Base-by-base conservation (phyloP, 2,329 filamentous ascomycete genomes). In the Colletotrichum orchidophilum region DNA sequence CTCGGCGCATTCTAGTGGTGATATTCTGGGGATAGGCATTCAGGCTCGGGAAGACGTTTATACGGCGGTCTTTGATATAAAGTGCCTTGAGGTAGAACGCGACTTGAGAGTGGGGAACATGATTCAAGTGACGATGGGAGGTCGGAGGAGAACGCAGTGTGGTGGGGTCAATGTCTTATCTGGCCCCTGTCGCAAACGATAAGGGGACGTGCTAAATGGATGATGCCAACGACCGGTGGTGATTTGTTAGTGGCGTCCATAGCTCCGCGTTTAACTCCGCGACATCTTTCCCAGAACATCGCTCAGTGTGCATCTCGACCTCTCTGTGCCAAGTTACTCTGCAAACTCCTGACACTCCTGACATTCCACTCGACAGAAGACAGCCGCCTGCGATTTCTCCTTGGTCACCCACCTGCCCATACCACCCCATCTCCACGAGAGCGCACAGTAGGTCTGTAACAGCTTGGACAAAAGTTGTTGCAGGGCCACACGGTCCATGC, bases 381-480 rank as follows among this genome's bases (percentile, higher is more conserved):
- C 21, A 21, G 26, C 52, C 52, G 7, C 24, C 33, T 58, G 18
- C 18, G 8, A 62, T 52, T 52, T 29, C 31, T 15, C 27, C 29
- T 11, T 15, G 39, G 26, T 58, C 64, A 26, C 46, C 53, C 35
- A 15, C 31, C 18, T 8, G 29, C 31, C 39, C 24, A 18, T 24
- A 24, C 69, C 29, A 39, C 42, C 13, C 31, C 31, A 33, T 52
- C 21, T 18, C 46, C 42, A 62, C 31, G 62, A 52, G 66, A 71
- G 69, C 42, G 61, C 49, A 55, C 24, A 46, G 39, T 46, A 71
- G 58, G 42, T 69, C 69, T 68, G 69, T 59, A 70, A 65, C 71
- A 73, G 64, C 71, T 73, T 73, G 42, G 50, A 63, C 46, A 70
- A 58, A 73, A 73, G 71, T 73, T 73, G 69, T 73, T 72, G 71